Evolutionary conservation across 306 rosid species (phyloP), one percentile per base, ranked within the genome.

Genomic region (Malus sylvestris): DNA sequence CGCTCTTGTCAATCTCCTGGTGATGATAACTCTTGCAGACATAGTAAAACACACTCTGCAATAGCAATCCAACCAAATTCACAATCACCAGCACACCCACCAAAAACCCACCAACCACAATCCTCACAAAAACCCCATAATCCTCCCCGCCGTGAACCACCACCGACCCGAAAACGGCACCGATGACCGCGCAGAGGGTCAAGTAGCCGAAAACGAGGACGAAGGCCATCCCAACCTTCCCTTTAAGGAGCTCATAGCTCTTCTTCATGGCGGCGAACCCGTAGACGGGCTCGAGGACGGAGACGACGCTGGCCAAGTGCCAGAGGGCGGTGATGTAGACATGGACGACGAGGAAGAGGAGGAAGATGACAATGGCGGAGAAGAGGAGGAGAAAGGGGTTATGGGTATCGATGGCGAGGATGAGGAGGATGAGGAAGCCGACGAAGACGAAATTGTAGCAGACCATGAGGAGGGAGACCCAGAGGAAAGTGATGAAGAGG

Each of bases 1-100:
- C 99, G 19, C 32, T 87, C 87, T 92, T 95, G 78, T 95, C 98
- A 75, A 95, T 95, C 32, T 92, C 98, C 70, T 95, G 98, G 49
- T 88, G 97, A 80, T 95, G 99, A 63, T 79, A 87, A 76, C 99
- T 95, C 81, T 95, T 95, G 79, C 98, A 95, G 4, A 95, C 97
- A 74, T 95, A 91, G 86, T 95, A 95, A 79, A 92, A 91, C 80
- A 95, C 98, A 61, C 99, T 95, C 86, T 95, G 98, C 67, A 87
- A 88, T 63, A 95, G 67, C 80, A 95, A 83, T 19, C 99, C 99
- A 44, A 96, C 90, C 78, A 96, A 78, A 16, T 92, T 92, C 15
- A 96, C 98, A 80, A 92, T 86, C 22, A 95, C 98, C 84, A 95
- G 80, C n/a, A 91, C 83, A 6, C 98, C 93, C 19, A 95, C 97